phyloP scores from a whole-genome alignment of 2,329 filamentous ascomycete species.

The Botrytis tulipae region DNA sequence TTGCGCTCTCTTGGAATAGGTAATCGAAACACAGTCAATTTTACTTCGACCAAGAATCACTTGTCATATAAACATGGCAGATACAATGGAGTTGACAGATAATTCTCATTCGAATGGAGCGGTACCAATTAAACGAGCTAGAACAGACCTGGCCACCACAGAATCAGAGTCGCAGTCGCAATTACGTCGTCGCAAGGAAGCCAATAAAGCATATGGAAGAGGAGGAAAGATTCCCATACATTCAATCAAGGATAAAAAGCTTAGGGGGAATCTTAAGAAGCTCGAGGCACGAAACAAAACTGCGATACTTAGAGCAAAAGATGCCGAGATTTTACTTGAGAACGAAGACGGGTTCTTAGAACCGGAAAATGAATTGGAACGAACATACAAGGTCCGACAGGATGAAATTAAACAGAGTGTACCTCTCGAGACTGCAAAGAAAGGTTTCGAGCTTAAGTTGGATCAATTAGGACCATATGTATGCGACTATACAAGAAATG shows the following conservation, averaged over 20 bases:
- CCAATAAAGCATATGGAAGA: conserved; percentile 78
- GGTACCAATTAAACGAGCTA: conserved; percentile 48
- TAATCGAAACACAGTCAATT: neutral
- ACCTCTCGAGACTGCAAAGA: conserved; percentile 81
- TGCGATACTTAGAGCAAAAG: conserved; percentile 81
- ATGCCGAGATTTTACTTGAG: conserved; percentile 92
- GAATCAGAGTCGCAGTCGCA: conserved; percentile 35
- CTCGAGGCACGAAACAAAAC: conserved; percentile 82
- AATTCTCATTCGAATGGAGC: conserved; percentile 50
- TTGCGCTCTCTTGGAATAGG: conserved; percentile 1
- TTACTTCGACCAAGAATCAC: neutral
- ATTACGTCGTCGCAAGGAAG: conserved; percentile 54
- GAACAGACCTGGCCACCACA: conserved; percentile 47
- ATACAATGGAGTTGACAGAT: conserved; percentile 25
- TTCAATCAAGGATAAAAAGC: conserved; percentile 81
- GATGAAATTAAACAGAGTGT: conserved; percentile 76
- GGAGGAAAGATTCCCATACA: conserved; percentile 72
- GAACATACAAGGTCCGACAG: conserved; percentile 90
- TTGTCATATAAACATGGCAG: conserved; percentile 21
- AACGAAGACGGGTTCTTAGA: conserved; percentile 84
- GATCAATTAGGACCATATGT: conserved; percentile 82
- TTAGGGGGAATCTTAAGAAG: conserved; percentile 73
- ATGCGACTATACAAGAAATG: conserved; percentile 87
- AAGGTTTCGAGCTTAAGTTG: conserved; percentile 86
- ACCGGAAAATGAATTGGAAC: conserved; percentile 81